A percentile compares a stretch with the other conserved stretches of the same genome.
These are phyloP conservation scores for Globisporangium takayamanum DNA, from an alignment of 352 stramenopile species.

Conservation along the genomic window DNA sequence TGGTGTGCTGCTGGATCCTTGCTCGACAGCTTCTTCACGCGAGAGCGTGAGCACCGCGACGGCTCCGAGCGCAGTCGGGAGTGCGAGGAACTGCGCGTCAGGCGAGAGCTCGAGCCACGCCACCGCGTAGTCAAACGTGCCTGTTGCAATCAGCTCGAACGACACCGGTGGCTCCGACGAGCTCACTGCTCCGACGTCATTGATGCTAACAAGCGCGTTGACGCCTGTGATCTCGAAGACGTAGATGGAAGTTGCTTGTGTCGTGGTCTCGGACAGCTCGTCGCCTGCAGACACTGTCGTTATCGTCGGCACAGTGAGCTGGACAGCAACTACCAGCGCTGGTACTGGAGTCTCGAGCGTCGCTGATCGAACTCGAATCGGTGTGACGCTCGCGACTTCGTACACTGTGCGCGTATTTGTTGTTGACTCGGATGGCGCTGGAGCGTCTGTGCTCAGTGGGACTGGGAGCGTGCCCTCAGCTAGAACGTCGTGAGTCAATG, in stretches of 20 bases:
- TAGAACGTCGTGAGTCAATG: neutral
- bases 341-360: neutral
- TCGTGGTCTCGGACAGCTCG: slow-evolving; percentile 3
- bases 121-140: slow-evolving; percentile 1
- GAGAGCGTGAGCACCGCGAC: slow-evolving; percentile 9
- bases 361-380: neutral
- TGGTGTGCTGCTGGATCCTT: no score
- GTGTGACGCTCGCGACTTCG: neutral
- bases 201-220: neutral
- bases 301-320: slow-evolving; percentile 2
- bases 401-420: neutral
- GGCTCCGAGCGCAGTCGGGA: slow-evolving; percentile 6
- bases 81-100: slow-evolving; percentile 19
- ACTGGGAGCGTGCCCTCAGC: neutral
- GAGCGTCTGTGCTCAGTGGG: neutral
- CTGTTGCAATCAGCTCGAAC: slow-evolving; percentile 6
- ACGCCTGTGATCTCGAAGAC: slow-evolving; percentile 4
- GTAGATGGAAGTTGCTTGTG: neutral
- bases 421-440: neutral
- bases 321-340: slow-evolving; percentile 1
- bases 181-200: neutral
- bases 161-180: neutral
- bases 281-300: neutral
- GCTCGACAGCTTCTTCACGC: neutral
- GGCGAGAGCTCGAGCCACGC: slow-evolving; percentile 20